These are phyloP conservation scores for Bruguiera gymnorhiza DNA, from an alignment of 345 rosid species.

Conservation along the genomic window DNA sequence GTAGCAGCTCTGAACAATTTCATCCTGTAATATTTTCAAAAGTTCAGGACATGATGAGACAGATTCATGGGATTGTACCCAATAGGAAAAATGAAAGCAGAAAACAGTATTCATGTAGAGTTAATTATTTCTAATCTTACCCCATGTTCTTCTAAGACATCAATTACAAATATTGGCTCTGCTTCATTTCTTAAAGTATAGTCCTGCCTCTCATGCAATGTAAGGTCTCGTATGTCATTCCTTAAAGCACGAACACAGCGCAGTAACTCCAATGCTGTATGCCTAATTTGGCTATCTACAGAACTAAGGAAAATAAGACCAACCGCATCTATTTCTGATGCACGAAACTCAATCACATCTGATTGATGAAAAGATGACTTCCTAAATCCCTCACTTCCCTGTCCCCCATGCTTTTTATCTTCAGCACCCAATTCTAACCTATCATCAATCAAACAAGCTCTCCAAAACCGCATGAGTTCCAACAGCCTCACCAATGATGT, in stretches of 20 bases:
- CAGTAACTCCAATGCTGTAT: slow-evolving; percentile 86
- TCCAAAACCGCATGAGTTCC: slow-evolving; percentile 99
- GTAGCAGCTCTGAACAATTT: slow-evolving; percentile 94
- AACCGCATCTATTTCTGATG: slow-evolving; percentile 95
- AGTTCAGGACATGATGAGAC: neutral
- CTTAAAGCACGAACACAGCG: slow-evolving; percentile 96
- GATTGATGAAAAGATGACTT: slow-evolving; percentile 69
- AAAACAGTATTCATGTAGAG: slow-evolving; percentile 15
- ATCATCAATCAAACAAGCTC: slow-evolving; percentile 84
- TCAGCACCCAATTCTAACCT: slow-evolving; percentile 44
- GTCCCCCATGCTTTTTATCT: slow-evolving; percentile 46
- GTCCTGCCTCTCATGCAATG: slow-evolving; percentile 54
- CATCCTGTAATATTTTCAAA: slow-evolving; percentile 56
- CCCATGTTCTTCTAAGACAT: slow-evolving; percentile 98
- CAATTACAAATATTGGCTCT: slow-evolving; percentile 86
- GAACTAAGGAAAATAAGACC: slow-evolving; percentile 95
- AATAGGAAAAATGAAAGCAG: neutral
- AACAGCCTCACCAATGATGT: slow-evolving; percentile 86
- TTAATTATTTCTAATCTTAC: slow-evolving; percentile 32
- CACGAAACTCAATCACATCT: slow-evolving; percentile 75
- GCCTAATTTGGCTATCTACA: slow-evolving; percentile 95
- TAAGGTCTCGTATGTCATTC: slow-evolving; percentile 71
- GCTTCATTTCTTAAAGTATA: slow-evolving; percentile 64
- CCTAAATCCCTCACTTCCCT: slow-evolving; percentile 57
- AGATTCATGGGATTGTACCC: slow-evolving; percentile 7